Evolutionary conservation across 2,329 filamentous ascomycete genomes (phyloP).

Genomic region (Apiospora koreana): DNA sequence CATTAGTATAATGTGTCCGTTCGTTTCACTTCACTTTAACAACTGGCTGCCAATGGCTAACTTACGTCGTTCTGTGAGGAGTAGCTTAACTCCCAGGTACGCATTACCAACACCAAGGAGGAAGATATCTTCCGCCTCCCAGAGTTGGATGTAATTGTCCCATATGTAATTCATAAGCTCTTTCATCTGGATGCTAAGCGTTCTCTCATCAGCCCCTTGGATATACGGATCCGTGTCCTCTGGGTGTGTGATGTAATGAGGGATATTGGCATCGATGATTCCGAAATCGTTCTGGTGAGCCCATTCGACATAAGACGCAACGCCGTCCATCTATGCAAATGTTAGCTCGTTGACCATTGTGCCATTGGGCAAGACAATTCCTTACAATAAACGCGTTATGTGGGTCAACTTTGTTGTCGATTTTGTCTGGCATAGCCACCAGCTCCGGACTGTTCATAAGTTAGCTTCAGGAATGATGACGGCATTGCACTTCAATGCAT

Average conservation of each 20-base stretch:
- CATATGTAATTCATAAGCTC: slow-evolving; percentile 85
- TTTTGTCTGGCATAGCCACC: slow-evolving; percentile 64
- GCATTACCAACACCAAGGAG: slow-evolving; percentile 89
- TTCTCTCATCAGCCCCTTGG: slow-evolving; percentile 45
- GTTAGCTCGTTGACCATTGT: slow-evolving; percentile 24
- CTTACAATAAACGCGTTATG: slow-evolving; percentile 90
- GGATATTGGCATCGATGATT: slow-evolving; percentile 90
- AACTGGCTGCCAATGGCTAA: background rate
- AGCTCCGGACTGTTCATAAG: slow-evolving; percentile 61
- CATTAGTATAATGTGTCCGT: background rate
- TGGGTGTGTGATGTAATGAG: slow-evolving; percentile 69
- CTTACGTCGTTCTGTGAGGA: slow-evolving; percentile 75
- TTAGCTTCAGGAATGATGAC: background rate
- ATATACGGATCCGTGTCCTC: slow-evolving; percentile 55
- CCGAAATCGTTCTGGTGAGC: slow-evolving; percentile 74
- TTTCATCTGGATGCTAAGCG: slow-evolving; percentile 61
- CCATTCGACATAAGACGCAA: slow-evolving; percentile 83
- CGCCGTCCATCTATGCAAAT: slow-evolving; percentile 69
- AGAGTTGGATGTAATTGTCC: slow-evolving; percentile 93
- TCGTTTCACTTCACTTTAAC: background rate
- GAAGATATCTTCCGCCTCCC: slow-evolving; percentile 73
- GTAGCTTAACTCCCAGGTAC: slow-evolving; percentile 78
- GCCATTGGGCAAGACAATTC: background rate
- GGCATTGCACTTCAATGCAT: background rate
- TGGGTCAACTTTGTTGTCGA: slow-evolving; percentile 73